Conservation (phyloP, 768 basidiomycete species). For the Filobasidium wieringae region DNA sequence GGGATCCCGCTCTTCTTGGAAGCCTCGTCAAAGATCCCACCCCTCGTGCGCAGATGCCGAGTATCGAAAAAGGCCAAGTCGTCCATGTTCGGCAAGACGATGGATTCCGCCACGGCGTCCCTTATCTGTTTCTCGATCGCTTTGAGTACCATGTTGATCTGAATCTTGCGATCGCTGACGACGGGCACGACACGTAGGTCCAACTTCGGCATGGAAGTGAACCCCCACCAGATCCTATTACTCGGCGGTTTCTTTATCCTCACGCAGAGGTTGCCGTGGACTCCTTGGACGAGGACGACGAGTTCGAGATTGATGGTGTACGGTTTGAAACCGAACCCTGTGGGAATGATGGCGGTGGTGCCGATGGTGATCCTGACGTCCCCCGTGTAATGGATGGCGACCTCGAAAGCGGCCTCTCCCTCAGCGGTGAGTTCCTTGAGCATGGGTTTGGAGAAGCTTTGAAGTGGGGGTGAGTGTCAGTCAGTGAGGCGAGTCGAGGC, state of each 20-base stretch:
- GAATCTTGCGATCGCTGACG: constrained; percentile 86
- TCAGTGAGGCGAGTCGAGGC: neutral
- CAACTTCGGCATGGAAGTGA: constrained; percentile 79
- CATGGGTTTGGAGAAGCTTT: constrained; percentile 87
- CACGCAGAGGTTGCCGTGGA: constrained; percentile 82
- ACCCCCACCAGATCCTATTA: constrained; percentile 84
- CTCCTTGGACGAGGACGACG: constrained; percentile 71
- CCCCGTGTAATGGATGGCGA: constrained; percentile 54
- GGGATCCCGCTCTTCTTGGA: constrained; percentile 25
- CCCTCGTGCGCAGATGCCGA: constrained; percentile 49
- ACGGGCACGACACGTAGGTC: constrained; percentile 82
- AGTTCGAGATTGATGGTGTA: constrained; percentile 82
- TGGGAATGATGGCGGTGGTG: constrained; percentile 74
- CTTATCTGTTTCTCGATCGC: constrained; percentile 80
- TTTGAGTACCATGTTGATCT: constrained; percentile 80
- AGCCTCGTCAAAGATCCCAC: constrained; percentile 81
- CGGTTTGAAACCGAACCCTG: constrained; percentile 58
- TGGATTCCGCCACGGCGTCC: constrained; percentile 81
- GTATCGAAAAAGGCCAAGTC: constrained; percentile 94
- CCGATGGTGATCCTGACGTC: constrained; percentile 81
- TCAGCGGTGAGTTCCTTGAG: constrained; percentile 90
- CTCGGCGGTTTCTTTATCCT: constrained; percentile 82
- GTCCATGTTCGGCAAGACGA: constrained; percentile 96
- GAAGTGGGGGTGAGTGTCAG: neutral
- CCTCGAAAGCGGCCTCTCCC: constrained; percentile 81